Conservation (phyloP, 176 grass and related monocot species). For the Avena eriantha region DNA sequence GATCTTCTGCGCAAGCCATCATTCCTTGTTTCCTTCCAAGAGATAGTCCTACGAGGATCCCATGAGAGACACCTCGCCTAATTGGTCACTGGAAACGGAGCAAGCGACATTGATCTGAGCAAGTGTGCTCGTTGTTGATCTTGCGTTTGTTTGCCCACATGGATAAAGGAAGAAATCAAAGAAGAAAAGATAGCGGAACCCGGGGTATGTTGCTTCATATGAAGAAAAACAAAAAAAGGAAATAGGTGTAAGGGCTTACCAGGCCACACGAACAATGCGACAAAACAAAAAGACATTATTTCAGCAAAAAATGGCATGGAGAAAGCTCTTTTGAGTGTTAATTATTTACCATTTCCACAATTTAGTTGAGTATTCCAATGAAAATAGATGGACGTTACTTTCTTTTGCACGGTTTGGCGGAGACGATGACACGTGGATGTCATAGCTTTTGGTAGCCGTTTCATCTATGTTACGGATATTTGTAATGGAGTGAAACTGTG, state of each 20-base stretch:
- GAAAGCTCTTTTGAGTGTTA: neutral
- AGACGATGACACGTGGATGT: neutral
- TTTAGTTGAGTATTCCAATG: neutral
- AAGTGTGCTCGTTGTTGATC: neutral
- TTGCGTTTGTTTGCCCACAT: neutral
- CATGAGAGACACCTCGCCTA: too few relatives aligned
- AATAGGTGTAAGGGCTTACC: neutral
- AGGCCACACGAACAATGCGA: neutral
- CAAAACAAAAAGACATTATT: neutral
- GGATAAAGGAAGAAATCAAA: neutral
- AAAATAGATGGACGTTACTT: neutral
- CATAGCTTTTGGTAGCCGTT: neutral
- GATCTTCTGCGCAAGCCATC: neutral
- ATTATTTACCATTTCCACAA: neutral
- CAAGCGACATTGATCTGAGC: neutral
- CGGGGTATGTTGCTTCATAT: too few relatives aligned
- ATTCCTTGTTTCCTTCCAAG: neutral
- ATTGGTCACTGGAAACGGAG: neutral
- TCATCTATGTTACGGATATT: neutral
- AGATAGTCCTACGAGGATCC: too few relatives aligned
- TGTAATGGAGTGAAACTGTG: neutral
- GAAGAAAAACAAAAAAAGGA: too few relatives aligned
- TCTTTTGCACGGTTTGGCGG: neutral
- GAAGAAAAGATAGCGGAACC: neutral
- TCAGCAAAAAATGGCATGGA: neutral